Conservation (phyloP, 768 basidiomycete genomes). For the Neoboletus brunneissimus region DNA sequence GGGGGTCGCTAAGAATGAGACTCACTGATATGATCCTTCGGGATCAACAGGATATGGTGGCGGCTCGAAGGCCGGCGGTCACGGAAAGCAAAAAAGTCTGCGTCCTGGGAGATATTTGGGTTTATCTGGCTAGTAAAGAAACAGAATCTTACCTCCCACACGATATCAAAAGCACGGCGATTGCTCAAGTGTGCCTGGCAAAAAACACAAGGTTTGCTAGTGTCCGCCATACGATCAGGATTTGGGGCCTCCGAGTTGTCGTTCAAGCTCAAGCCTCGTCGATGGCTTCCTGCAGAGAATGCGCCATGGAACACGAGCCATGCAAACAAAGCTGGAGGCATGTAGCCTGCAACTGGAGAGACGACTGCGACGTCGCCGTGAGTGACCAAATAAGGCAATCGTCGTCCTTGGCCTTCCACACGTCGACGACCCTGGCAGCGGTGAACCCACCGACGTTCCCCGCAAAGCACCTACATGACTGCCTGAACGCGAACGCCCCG, state of each 20-base stretch:
- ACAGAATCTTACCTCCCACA: conserved; percentile 43
- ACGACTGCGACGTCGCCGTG: no score
- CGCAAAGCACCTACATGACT: neutral
- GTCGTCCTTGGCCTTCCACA: neutral
- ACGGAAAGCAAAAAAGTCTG: conserved; percentile 48
- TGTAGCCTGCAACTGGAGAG: neutral
- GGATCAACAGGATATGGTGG: conserved; percentile 51
- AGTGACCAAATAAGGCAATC: conserved; percentile 15
- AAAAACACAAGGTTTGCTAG: conserved; percentile 33
- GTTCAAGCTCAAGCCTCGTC: neutral
- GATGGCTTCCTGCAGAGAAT: neutral
- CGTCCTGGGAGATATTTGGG: conserved; percentile 35
- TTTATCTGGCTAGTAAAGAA: neutral
- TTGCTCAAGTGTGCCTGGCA: conserved; percentile 41
- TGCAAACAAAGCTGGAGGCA: conserved; percentile 2
- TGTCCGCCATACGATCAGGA: neutral
- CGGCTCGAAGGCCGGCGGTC: conserved; percentile 48
- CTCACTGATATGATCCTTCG: conserved; percentile 51
- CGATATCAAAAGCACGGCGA: conserved; percentile 41
- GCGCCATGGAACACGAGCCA: conserved; percentile 7
- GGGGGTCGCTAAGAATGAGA: neutral
- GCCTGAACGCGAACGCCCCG: neutral
- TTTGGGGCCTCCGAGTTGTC: neutral
- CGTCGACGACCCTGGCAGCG: neutral
- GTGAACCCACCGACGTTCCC: neutral